Percentiles rank a stretch among this genome's conserved stretches.
These are phyloP conservation scores for Ceriops tagal DNA, from an alignment of 345 rosid genomes.

Conservation along the genomic window DNA sequence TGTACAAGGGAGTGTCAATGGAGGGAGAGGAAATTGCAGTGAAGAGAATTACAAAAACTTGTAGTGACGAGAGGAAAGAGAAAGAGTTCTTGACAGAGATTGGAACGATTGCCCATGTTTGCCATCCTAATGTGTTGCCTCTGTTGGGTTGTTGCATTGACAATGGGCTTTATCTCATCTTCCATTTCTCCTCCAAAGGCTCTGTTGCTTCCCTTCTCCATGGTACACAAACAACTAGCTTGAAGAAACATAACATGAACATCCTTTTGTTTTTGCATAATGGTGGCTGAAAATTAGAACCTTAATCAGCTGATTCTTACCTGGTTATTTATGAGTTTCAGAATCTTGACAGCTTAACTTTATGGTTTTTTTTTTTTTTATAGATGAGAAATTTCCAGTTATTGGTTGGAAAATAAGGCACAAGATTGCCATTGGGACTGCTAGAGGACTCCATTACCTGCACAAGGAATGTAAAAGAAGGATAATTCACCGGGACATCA, in stretches of 20 bases:
- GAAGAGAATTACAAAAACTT: slow-evolving; percentile 69
- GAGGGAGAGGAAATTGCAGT: slow-evolving; percentile 73
- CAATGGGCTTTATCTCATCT: slow-evolving; percentile 82
- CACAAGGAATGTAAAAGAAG: slow-evolving; percentile 90
- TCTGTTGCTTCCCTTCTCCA: slow-evolving; percentile 91
- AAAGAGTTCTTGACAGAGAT: slow-evolving; percentile 89
- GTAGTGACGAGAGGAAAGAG: slow-evolving; percentile 79
- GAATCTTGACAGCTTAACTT: neutral
- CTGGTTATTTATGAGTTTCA: slow-evolving; percentile 10
- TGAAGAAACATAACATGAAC: no score
- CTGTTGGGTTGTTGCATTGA: slow-evolving; percentile 87
- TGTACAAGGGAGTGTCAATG: slow-evolving; percentile 57
- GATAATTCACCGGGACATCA: slow-evolving; percentile 93
- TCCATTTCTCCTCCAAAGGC: slow-evolving; percentile 81
- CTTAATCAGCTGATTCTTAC: neutral
- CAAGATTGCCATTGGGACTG: slow-evolving; percentile 73
- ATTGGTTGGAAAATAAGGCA: slow-evolving; percentile 79
- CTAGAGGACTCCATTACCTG: slow-evolving; percentile 81
- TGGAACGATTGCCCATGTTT: slow-evolving; percentile 90
- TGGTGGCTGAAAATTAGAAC: neutral
- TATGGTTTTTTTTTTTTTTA: neutral
- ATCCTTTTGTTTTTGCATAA: neutral
- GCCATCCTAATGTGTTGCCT: slow-evolving; percentile 71
- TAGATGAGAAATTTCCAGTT: slow-evolving; percentile 46
- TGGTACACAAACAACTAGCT: slow-evolving; percentile 37